Conservation (phyloP, 169 alveolate genomes). For the Eimeria praecox region DNA sequence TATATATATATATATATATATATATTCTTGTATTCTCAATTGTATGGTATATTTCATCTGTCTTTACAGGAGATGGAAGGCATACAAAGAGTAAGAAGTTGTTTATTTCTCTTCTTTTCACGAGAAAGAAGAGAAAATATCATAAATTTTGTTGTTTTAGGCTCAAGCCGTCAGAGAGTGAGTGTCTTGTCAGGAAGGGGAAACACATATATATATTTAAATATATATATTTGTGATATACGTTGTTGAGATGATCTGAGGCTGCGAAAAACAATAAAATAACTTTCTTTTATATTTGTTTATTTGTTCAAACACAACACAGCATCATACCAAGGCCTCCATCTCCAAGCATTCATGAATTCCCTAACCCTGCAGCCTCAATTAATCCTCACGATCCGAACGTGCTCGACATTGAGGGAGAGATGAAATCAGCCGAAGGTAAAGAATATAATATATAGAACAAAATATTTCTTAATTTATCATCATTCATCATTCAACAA, state of each 20-base stretch:
- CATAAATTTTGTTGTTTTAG: background rate
- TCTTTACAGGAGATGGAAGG: slow-evolving; percentile 70
- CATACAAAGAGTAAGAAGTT: slow-evolving; percentile 41
- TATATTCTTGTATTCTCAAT: background rate
- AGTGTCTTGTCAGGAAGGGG: background rate
- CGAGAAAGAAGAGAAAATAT: too few relatives aligned
- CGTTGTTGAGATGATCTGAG: background rate
- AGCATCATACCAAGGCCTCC: slow-evolving; percentile 65
- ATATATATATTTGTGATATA: background rate
- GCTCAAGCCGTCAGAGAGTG: slow-evolving; percentile 67
- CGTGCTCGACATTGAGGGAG: slow-evolving; percentile 68
- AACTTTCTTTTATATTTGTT: too few relatives aligned
- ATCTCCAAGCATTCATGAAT: slow-evolving; percentile 72
- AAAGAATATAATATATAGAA: background rate
- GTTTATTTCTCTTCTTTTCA: background rate
- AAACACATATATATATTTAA: background rate
- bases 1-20: too few relatives aligned
- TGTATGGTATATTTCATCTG: background rate
- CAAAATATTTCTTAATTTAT: too few relatives aligned
- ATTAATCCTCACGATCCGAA: slow-evolving; percentile 51
- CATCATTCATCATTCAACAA: too few relatives aligned
- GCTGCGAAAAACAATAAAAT: too few relatives aligned
- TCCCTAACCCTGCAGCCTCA: slow-evolving; percentile 71
- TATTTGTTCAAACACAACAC: too few relatives aligned
- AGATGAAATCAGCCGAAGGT: slow-evolving; percentile 59